These are phyloP conservation scores for Kazachstania sp. DNA, from an alignment of 1,139 yeast species.

Conservation along the genomic window DNA sequence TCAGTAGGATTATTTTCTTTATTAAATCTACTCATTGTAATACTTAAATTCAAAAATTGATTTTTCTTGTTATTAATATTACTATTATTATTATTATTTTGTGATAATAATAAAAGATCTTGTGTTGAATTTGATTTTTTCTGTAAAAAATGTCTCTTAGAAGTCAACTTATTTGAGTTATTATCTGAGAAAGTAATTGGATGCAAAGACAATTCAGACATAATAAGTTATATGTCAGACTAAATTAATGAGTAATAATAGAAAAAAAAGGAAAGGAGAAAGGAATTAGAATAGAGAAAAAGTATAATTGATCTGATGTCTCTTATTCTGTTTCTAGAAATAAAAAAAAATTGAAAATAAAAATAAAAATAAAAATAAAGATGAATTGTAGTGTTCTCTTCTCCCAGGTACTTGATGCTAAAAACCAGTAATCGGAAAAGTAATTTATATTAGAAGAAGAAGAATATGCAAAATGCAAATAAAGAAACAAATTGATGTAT, in stretches of 20 bases:
- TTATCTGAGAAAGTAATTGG: conserved; percentile 1
- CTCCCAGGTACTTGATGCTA: no score
- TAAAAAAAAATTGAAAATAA: no score
- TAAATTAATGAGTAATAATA: neutral
- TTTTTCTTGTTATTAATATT: neutral
- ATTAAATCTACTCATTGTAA: conserved; percentile 4
- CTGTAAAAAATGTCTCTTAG: neutral
- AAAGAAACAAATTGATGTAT: no score
- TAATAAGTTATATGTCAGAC: neutral
- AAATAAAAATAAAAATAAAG: no score
- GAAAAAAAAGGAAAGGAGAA: neutral
- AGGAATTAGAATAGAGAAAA: neutral
- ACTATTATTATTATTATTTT: neutral
- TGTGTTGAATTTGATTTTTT: neutral
- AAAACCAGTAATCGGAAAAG: no score
- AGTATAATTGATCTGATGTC: no score
- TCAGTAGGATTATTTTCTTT: neutral
- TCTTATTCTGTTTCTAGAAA: neutral
- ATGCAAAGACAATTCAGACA: conserved; percentile 8
- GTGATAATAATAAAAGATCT: neutral
- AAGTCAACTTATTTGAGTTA: no score
- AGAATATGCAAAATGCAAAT: no score
- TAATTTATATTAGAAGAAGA: no score
- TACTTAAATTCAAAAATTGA: neutral
- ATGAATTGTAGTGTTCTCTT: no score